These are phyloP conservation scores for Cladosporium velox DNA, from an alignment of 2,329 filamentous ascomycete species.

Conservation along the genomic window DNA sequence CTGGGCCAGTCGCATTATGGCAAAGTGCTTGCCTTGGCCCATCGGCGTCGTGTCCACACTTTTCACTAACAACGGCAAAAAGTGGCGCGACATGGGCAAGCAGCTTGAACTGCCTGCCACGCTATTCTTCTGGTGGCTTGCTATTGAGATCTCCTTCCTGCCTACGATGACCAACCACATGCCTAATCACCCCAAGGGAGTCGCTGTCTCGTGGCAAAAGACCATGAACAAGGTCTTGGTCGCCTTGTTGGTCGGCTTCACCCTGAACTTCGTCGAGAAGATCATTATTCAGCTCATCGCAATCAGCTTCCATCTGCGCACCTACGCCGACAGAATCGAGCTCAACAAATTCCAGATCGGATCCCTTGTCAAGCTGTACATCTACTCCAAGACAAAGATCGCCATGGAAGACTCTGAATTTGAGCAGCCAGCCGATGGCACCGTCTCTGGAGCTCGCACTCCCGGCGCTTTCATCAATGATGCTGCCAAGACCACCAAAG, in stretches of 20 bases:
- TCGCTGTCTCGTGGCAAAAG: conserved; percentile 67
- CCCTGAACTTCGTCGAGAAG: conserved; percentile 86
- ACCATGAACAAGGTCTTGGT: conserved; percentile 85
- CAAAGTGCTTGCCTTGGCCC: conserved; percentile 64
- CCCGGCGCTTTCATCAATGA: conserved; percentile 71
- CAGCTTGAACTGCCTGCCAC: conserved; percentile 83
- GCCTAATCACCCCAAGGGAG: neutral
- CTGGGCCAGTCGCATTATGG: conserved; percentile 70
- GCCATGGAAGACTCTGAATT: conserved; percentile 75
- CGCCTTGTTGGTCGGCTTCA: conserved; percentile 74
- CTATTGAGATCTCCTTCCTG: conserved; percentile 80
- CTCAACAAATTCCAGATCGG: conserved; percentile 89
- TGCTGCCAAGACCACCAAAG: conserved; percentile 71
- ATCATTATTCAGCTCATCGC: conserved; percentile 94
- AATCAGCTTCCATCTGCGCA: conserved; percentile 86
- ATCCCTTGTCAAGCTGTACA: conserved; percentile 64
- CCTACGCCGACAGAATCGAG: conserved; percentile 87
- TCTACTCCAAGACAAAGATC: conserved; percentile 65
- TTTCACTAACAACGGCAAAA: conserved; percentile 84
- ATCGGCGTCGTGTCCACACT: conserved; percentile 68
- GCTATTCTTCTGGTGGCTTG: conserved; percentile 89
- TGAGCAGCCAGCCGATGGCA: conserved; percentile 52
- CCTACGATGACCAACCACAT: conserved; percentile 72
- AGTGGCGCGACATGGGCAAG: conserved; percentile 87
- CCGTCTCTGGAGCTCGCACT: conserved; percentile 66